Base-by-base conservation (phyloP, 192 early-diverging fungal genomes). In the Mortierella claussenii region DNA sequence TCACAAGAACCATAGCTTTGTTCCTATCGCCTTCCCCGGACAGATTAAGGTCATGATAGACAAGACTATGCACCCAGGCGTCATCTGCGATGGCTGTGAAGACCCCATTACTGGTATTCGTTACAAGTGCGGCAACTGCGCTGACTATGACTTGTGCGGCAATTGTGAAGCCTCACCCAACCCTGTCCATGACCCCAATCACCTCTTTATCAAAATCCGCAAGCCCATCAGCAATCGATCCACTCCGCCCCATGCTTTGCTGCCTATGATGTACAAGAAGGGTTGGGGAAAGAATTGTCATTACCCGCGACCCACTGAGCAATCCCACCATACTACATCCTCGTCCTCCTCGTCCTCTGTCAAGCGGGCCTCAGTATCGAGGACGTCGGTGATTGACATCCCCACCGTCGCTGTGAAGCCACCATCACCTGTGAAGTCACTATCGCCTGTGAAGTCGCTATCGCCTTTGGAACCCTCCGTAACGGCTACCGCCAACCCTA, bases 141-240 rank as follows among this genome's bases (percentile, higher is more conserved):
- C 62, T 23, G 80, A 89, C 47, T 90, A 83, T 68, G 91, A 92
- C 70, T 58, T 86, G 13, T 92, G 90, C 60, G 82, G 79, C 46
- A 87, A 85, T 53, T 92, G 91, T 40, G 81, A 83, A 60, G 59
- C 79, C 8, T 60, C 68, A 1, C 70, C 82, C 2, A 20, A 53
- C 9, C 56, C 32, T 10, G 33, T 57, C 11, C 86, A 87, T 53
- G 71, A 83, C 49, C 31, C 48, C 2, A 55, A 51, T 6, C 86
- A 87, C 63, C 55, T 83, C 26, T 85, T 87, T 13, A 44, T 87
- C 10, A 87, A 87, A 50, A 69, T 87, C 21, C 71, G 65, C 28
- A 58, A 31, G 21, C 82, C 86, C n/a, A 57, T 83, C 40, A 28
- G 46, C 8, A 26, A 33, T 13, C 69, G 65, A 12, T 20, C 61